Base-by-base conservation (phyloP, 176 grass and related monocot species). In the Phragmites australis region DNA sequence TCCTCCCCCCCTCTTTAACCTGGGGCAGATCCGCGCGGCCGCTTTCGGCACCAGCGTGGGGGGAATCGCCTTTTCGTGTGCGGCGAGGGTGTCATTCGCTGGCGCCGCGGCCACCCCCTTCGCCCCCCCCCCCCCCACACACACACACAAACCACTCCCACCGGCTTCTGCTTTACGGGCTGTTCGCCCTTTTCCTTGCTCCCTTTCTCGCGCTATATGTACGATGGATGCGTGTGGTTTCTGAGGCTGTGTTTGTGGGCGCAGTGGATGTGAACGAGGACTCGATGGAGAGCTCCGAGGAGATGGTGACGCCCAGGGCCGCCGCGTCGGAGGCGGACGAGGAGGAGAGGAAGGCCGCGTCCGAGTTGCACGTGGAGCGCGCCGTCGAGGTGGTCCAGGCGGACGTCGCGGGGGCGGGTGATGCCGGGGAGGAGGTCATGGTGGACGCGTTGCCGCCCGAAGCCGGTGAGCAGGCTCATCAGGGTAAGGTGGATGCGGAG, bases 271-370 rank as follows among this genome's bases (percentile, higher is more conserved):
- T 18, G 58, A 82, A 78, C 57, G 88, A 89, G 78, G 88, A 89
- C 34, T 89, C 88, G 22, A 89, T 89, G 78, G 87, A 89, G 87
- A 89, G 88, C 83, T 89, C 85, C 45, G 89, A 87, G 84, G 89
- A 83, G 85, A 87, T 91, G 89, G 75, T 87, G 68, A 91, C 89
- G 43, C 84, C 89, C n/a, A 74, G 80, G 55, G 84, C 81, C 23
- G 74, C 72, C 5, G 73, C 58, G 10, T 82, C 73, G 16, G 81
- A 69, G 75, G 70, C 48, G 48, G 77, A 85, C 6, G 87, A 89
- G 21, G 87, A 84, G 69, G 87, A 84, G 70, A 81, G 29, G 69
- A 89, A 85, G 82, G 47, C 46, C 12, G 16, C 61, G 25, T 51
- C 77, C 49, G 82, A 63, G 53, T 71, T 90, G 21, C 46, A 64